Conservation (phyloP, 2,329 filamentous ascomycete genomes). For the Fusarium sp. region DNA sequence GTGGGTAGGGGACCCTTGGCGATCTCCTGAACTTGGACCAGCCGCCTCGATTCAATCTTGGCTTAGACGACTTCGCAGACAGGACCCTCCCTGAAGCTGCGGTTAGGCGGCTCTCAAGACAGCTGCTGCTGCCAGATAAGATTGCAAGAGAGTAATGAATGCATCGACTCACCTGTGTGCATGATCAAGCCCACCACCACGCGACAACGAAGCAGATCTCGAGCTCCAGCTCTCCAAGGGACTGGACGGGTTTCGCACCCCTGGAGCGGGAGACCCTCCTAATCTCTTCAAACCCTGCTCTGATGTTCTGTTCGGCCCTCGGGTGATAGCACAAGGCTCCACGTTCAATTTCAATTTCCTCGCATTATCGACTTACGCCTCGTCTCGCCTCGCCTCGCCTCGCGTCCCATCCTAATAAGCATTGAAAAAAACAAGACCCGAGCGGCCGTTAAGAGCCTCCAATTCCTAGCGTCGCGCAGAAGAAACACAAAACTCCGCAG, state of each 20-base stretch:
- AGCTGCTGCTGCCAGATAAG: neutral
- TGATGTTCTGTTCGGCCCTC: slow-evolving; percentile 14
- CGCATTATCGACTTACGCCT: slow-evolving; percentile 24
- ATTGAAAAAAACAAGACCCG: slow-evolving; percentile 21
- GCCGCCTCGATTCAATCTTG: slow-evolving; percentile 24
- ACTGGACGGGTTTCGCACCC: slow-evolving; percentile 38
- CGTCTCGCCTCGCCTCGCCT: slow-evolving; percentile 15
- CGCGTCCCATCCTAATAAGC: neutral
- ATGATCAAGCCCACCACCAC: slow-evolving; percentile 6
- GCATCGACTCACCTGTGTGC: slow-evolving; percentile 12
- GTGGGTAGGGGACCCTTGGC: slow-evolving; percentile 28
- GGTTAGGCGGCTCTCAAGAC: slow-evolving; percentile 8
- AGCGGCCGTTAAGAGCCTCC: slow-evolving; percentile 23
- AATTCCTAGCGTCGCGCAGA: neutral
- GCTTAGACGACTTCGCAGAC: neutral
- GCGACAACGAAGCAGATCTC: slow-evolving; percentile 6
- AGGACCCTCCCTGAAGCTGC: slow-evolving; percentile 1
- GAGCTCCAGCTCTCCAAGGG: slow-evolving; percentile 9
- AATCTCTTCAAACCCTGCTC: slow-evolving; percentile 38
- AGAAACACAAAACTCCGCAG: slow-evolving; percentile 13
- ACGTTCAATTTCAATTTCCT: slow-evolving; percentile 28
- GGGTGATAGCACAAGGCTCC: slow-evolving; percentile 21
- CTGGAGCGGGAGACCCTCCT: slow-evolving; percentile 36
- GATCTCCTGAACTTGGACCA: slow-evolving; percentile 31
- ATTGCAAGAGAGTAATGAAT: slow-evolving; percentile 31